Evolutionary conservation across 139 green algal species (phyloP).

Genomic region (Tetradesmus lagerheimii): DNA sequence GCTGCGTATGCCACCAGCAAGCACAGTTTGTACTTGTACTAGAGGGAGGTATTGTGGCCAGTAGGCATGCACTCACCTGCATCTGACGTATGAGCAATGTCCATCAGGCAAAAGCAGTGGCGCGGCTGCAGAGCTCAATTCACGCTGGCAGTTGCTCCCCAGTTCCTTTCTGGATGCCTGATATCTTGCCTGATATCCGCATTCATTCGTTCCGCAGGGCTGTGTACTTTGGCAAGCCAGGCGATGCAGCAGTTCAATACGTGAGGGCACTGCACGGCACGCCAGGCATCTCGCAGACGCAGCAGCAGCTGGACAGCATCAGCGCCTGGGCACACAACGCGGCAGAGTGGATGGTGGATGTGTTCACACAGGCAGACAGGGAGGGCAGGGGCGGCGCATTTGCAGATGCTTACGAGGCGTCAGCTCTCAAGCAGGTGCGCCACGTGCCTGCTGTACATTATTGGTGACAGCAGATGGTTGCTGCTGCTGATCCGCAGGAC

Average conservation of each 20-base stretch:
- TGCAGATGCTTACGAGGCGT: constrained; percentile 56
- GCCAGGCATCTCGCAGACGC: background rate
- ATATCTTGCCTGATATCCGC: background rate
- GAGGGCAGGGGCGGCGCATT: constrained; percentile 42
- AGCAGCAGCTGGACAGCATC: background rate
- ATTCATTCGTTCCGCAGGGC: background rate
- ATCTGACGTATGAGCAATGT: no score
- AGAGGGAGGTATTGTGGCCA: no score
- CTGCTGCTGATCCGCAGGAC: background rate
- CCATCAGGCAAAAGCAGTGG: no score
- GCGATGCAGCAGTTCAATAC: background rate
- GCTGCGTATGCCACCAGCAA: no score
- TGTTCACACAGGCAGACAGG: constrained; percentile 70
- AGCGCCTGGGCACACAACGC: background rate
- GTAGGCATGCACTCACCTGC: no score
- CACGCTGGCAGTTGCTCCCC: no score
- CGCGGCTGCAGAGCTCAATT: no score
- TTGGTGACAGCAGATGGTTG: background rate
- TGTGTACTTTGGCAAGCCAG: constrained; percentile 28
- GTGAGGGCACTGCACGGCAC: background rate
- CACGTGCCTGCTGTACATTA: background rate
- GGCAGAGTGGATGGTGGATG: constrained; percentile 68
- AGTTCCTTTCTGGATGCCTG: no score
- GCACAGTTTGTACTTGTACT: no score
- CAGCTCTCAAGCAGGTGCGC: constrained; percentile 47